Evolutionary conservation across 192 early-diverging fungal species (phyloP).

Genomic region (Backusella macrospora): DNA sequence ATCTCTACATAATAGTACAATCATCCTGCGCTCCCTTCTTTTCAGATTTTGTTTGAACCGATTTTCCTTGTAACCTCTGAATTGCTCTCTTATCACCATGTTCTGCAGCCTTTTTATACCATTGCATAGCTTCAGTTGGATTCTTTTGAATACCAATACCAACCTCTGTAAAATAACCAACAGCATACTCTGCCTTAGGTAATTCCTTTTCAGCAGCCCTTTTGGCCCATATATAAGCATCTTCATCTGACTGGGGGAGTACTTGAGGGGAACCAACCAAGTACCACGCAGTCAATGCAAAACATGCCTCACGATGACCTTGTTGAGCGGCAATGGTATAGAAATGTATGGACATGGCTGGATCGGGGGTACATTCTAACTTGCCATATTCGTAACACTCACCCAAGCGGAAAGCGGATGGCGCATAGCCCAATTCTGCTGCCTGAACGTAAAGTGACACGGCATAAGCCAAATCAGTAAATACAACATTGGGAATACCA

Average conservation of each 20-base stretch:
- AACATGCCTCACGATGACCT: slow-evolving; percentile 64
- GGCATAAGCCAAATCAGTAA: slow-evolving; percentile 66
- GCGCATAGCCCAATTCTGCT: slow-evolving; percentile 65
- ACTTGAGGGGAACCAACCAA: slow-evolving; percentile 59
- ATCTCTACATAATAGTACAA: slow-evolving; percentile 41
- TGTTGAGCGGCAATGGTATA: slow-evolving; percentile 66
- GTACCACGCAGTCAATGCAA: slow-evolving; percentile 69
- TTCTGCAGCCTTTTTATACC: slow-evolving; percentile 70
- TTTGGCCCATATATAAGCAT: slow-evolving; percentile 65
- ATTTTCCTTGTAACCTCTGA: slow-evolving; percentile 55
- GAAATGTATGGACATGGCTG: slow-evolving; percentile 58
- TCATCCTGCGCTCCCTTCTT: slow-evolving; percentile 52
- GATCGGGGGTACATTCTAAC: slow-evolving; percentile 54
- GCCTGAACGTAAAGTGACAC: slow-evolving; percentile 63
- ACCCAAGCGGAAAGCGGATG: slow-evolving; percentile 61
- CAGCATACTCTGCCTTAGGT: slow-evolving; percentile 64
- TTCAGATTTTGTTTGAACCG: slow-evolving; percentile 36
- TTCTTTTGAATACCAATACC: slow-evolving; percentile 63
- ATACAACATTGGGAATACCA: slow-evolving; percentile 61
- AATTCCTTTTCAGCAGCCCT: slow-evolving; percentile 61
- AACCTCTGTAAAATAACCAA: slow-evolving; percentile 68
- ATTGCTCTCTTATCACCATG: slow-evolving; percentile 64
- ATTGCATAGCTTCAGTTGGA: slow-evolving; percentile 53
- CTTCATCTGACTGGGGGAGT: slow-evolving; percentile 61
- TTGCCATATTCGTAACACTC: slow-evolving; percentile 70